Conservation (phyloP, 352 stramenopile genomes). For the Proteromonas lacertae region DNA sequence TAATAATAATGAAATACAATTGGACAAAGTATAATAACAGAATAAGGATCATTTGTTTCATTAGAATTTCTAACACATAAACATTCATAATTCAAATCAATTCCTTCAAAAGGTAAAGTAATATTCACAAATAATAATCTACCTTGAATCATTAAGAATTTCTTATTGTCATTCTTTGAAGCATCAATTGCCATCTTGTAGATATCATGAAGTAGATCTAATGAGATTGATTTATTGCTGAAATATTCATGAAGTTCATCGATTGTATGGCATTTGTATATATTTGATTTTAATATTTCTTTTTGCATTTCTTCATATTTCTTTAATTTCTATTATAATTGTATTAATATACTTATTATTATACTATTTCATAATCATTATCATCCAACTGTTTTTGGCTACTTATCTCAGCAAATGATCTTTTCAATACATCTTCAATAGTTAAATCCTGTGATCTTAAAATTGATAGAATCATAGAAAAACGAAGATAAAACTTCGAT, state of each 20-base stretch:
- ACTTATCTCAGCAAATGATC: conserved; percentile 66
- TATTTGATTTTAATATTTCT: neutral
- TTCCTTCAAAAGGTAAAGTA: too few relatives aligned
- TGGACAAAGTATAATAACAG: too few relatives aligned
- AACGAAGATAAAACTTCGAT: conserved; percentile 65
- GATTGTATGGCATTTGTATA: neutral
- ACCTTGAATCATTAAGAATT: too few relatives aligned
- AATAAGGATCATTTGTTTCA: too few relatives aligned
- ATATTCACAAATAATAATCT: too few relatives aligned
- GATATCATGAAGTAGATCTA: conserved; percentile 21
- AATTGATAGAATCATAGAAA: conserved; percentile 2
- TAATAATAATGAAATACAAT: too few relatives aligned
- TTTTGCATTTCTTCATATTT: conserved; percentile 14
- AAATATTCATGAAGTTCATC: neutral
- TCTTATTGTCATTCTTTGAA: too few relatives aligned
- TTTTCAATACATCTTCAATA: conserved; percentile 79
- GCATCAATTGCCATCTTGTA: too few relatives aligned
- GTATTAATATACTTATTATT: conserved; percentile 22
- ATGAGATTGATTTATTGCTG: neutral
- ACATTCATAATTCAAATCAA: too few relatives aligned
- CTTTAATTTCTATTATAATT: conserved; percentile 13
- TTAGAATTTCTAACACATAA: too few relatives aligned
- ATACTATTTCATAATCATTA: conserved; percentile 19
- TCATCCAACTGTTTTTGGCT: neutral
- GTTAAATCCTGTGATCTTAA: conserved; percentile 13